phyloP scores from a whole-genome alignment of 1,284 basidiomycete species.

The Entoloma clypeatum region DNA sequence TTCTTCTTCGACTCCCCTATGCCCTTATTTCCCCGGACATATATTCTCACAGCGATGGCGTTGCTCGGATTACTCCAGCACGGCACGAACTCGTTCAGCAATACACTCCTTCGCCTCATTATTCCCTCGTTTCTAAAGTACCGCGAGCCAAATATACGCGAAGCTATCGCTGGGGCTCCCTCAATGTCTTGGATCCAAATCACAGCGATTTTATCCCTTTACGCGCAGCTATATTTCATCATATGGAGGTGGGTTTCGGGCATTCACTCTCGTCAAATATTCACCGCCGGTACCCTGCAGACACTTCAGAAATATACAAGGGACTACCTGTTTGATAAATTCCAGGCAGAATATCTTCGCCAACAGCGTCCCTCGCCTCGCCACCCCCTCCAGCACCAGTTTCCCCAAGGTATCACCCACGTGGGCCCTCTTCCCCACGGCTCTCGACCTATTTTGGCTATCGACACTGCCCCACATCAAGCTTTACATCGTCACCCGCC shows the following conservation, averaged over 20 bases:
- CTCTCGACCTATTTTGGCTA: conserved; percentile 63
- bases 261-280: conserved; percentile 21
- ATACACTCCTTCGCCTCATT: conserved; percentile 55
- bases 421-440: conserved; percentile 44
- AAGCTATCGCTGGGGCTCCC: conserved; percentile 72
- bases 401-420: conserved; percentile 37
- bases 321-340: conserved; percentile 79
- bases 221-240: conserved; percentile 72
- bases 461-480: conserved; percentile 60
- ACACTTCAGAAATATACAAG: conserved; percentile 78
- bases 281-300: conserved; percentile 37
- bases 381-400: conserved; percentile 39
- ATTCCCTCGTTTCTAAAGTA: conserved; percentile 42
- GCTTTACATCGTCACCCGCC: conserved; percentile 45
- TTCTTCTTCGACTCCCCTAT: conserved; percentile 65
- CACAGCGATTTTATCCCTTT: conserved; percentile 77
- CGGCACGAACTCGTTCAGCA: conserved; percentile 66
- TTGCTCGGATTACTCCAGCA: conserved; percentile 47
- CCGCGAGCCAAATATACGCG: conserved; percentile 60
- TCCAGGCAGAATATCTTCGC: conserved; percentile 54
- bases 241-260: conserved; percentile 64
- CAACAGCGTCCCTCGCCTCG: conserved; percentile 45
- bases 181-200: conserved; percentile 71
- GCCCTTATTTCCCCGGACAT: conserved; percentile 76
- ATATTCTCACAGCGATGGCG: conserved; percentile 78